A percentile compares a stretch with the other conserved stretches of the same genome.
phyloP scores from a whole-genome alignment of 2,329 filamentous ascomycete species.

The Aspergillus awamori region DNA sequence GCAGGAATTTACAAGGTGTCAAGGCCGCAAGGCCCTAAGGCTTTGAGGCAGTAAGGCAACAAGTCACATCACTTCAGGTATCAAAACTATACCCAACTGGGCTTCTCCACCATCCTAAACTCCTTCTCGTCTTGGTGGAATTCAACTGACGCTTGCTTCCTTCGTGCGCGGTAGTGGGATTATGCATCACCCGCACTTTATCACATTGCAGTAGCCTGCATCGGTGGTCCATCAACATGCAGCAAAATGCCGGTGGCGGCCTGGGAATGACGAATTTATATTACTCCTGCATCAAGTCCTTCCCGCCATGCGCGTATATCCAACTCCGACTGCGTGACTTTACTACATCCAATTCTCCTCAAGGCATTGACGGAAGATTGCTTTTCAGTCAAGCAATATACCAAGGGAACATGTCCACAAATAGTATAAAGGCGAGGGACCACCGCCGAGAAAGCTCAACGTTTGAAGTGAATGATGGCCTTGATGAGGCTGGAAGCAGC shows the following conservation, averaged over 20 bases:
- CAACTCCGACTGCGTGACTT: neutral
- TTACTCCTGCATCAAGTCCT: neutral
- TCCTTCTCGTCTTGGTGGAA: neutral
- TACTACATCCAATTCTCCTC: neutral
- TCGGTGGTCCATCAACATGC: neutral
- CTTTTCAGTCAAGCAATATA: too few relatives aligned
- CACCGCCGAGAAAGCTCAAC: neutral
- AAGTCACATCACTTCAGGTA: neutral
- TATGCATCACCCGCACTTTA: slow-evolving; percentile 1
- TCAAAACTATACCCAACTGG: neutral
- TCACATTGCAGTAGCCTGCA: slow-evolving; percentile 7
- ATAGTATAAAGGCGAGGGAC: neutral
- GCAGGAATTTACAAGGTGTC: neutral
- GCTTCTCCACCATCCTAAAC: neutral
- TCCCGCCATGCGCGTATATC: neutral
- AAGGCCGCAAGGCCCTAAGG: neutral
- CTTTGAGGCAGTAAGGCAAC: neutral
- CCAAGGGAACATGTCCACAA: too few relatives aligned
- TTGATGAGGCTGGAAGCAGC: neutral
- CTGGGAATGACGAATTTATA: neutral
- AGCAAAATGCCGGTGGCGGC: neutral
- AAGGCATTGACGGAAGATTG: too few relatives aligned
- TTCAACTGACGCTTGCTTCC: neutral
- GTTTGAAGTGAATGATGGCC: neutral
- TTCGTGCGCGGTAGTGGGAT: neutral